phyloP scores from a whole-genome alignment of 176 grass and related monocot genomes.

The Aegilops tauschii region DNA sequence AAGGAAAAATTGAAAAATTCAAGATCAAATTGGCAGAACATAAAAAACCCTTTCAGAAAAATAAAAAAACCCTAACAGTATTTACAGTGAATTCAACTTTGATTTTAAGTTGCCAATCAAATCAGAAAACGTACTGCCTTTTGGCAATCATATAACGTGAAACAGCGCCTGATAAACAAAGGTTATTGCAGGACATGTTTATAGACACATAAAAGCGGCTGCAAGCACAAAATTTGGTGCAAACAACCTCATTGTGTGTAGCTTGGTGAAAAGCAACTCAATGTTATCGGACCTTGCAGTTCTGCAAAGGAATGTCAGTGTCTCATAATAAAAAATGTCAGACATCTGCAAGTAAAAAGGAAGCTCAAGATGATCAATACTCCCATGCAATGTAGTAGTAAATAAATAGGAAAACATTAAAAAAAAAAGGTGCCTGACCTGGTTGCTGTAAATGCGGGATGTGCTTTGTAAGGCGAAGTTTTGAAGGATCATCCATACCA shows the following conservation, averaged over 20 bases:
- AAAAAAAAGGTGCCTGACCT: conserved; percentile 36
- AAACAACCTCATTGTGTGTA: conserved; percentile 48
- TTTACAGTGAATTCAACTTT: conserved; percentile 40
- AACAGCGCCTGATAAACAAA: conserved; percentile 37
- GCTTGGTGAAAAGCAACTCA: conserved; percentile 64
- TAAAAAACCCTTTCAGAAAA: not conserved
- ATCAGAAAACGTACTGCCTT: conserved; percentile 46
- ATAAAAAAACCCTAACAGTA: not conserved
- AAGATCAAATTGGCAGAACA: conserved; percentile 21
- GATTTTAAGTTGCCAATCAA: conserved; percentile 59
- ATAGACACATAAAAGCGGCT: conserved; percentile 19
- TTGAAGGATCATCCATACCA: conserved; percentile 68
- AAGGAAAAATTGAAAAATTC: not conserved
- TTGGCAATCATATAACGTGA: conserved; percentile 52
- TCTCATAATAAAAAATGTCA: conserved; percentile 76
- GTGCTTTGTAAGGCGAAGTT: conserved; percentile 73
- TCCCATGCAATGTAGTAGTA: not conserved
- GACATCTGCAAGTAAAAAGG: conserved; percentile 46
- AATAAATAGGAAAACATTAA: not conserved
- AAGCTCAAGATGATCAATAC: conserved; percentile 13
- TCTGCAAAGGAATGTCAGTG: conserved; percentile 76
- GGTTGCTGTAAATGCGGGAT: conserved; percentile 50
- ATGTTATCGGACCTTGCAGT: conserved; percentile 57
- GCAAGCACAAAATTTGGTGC: not conserved
- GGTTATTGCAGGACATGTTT: not conserved